phyloP scores from a whole-genome alignment of 331 rosid species.

The Phaseolus coccineus region DNA sequence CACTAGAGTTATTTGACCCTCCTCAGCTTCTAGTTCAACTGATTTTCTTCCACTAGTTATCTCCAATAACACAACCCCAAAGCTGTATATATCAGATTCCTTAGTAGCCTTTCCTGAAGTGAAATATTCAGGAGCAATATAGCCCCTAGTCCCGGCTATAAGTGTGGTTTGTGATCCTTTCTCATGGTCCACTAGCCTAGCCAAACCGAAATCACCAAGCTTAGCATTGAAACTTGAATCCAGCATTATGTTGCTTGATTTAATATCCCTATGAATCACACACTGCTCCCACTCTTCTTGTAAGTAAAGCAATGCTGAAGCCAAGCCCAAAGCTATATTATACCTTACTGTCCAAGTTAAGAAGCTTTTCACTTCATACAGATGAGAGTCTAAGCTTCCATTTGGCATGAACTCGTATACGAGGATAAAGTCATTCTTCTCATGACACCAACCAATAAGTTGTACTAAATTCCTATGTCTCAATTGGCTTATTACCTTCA shows the following conservation, averaged over 20 bases:
- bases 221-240: conserved; percentile 61
- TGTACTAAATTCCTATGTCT: conserved; percentile 62
- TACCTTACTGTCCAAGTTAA: conserved; percentile 57
- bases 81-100: conserved; percentile 60
- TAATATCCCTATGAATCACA: conserved; percentile 69
- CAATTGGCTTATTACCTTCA: conserved; percentile 57
- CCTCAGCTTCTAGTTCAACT: conserved; percentile 27
- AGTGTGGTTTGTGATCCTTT: conserved; percentile 55
- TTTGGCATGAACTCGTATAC: conserved; percentile 62
- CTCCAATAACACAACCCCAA: conserved; percentile 60
- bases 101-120: conserved; percentile 52
- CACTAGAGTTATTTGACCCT: conserved; percentile 31
- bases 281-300: conserved; percentile 71
- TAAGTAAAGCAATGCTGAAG: conserved; percentile 59
- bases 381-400: conserved; percentile 60
- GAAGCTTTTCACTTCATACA: conserved; percentile 40
- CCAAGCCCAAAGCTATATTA: conserved; percentile 52
- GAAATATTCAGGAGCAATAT: conserved; percentile 61
- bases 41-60: conserved; percentile 49
- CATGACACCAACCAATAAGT: conserved; percentile 69
- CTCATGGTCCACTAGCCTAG: conserved; percentile 60
- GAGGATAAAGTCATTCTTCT: conserved; percentile 52
- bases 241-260: conserved; percentile 69
- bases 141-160: conserved; percentile 58
- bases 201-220: conserved; percentile 71